Evolutionary conservation across 2,329 filamentous ascomycete species (phyloP).

Genomic region (Simplicillium aogashimaense): DNA sequence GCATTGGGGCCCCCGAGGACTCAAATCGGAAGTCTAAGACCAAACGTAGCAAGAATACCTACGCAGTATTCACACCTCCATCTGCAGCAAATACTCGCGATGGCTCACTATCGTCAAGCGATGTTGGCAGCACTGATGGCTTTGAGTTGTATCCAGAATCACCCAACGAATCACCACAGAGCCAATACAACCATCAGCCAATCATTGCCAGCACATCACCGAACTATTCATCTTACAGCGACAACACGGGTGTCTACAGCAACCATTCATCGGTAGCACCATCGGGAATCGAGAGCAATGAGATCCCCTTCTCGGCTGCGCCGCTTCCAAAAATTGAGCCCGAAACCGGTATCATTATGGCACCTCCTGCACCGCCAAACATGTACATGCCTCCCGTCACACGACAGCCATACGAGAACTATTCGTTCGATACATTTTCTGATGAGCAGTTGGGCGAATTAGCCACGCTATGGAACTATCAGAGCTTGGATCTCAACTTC

Average conservation of each 20-base stretch:
- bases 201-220: conserved; percentile 2
- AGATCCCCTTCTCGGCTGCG: conserved; percentile 1
- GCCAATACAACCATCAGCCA: neutral
- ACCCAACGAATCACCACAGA: neutral
- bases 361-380: conserved; percentile 2
- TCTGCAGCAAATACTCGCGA: conserved; percentile 1
- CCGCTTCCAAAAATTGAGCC: neutral
- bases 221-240: neutral
- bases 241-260: neutral
- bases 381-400: conserved; percentile 7
- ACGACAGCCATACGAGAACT: conserved; percentile 3
- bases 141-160: conserved; percentile 2
- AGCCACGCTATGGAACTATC: conserved; percentile 22
- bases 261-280: neutral
- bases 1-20: conserved; percentile 3
- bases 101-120: conserved; percentile 2
- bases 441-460: conserved; percentile 22
- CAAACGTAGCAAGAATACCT: neutral
- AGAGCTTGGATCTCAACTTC: conserved; percentile 21
- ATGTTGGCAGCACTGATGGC: conserved; percentile 4
- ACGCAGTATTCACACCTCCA: conserved; percentile 7
- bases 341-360: neutral
- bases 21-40: conserved; percentile 7
- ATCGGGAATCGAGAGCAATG: neutral
- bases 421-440: conserved; percentile 16